These are phyloP conservation scores for Hygrophorus russula DNA, from an alignment of 768 basidiomycete species.

Conservation along the genomic window DNA sequence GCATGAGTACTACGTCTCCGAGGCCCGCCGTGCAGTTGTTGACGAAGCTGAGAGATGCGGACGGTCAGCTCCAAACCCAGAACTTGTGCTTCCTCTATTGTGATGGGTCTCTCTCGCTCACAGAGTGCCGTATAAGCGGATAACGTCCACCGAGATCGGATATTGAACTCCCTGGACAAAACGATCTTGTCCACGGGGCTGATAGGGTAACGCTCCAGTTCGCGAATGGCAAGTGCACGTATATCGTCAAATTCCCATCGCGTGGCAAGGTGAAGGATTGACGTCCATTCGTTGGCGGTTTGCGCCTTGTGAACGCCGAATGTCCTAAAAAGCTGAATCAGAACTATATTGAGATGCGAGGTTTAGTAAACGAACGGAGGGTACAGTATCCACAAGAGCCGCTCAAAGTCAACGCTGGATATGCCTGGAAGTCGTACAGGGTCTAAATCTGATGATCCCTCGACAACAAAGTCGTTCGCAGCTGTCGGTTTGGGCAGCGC, in stretches of 20 bases:
- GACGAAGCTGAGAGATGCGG: conserved; percentile 38
- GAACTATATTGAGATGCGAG: neutral
- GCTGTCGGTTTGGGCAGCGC: conserved; percentile 6
- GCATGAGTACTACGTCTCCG: neutral
- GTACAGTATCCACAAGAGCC: conserved; percentile 22
- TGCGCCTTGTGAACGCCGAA: conserved; percentile 3
- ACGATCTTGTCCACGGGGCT: conserved; percentile 2
- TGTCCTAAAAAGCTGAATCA: neutral
- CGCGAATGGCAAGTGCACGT: conserved; percentile 3
- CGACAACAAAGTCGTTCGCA: conserved; percentile 4
- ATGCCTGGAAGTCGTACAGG: conserved; percentile 18
- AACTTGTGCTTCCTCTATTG: conserved; percentile 39
- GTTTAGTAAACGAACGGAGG: conserved; percentile 14
- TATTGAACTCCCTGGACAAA: conserved; percentile 4
- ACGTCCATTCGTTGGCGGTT: conserved; percentile 6
- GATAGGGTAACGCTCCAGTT: conserved; percentile 2
- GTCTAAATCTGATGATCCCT: conserved; percentile 14
- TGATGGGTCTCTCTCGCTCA: conserved; percentile 36
- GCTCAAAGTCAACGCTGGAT: conserved; percentile 20
- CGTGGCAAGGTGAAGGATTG: conserved; percentile 5
- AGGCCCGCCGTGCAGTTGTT: conserved; percentile 25
- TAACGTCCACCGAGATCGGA: conserved; percentile 4
- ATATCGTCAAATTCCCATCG: conserved; percentile 8
- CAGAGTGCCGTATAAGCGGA: conserved; percentile 48
- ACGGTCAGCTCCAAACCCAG: conserved; percentile 44